Evolutionary conservation across 1,284 basidiomycete genomes (phyloP).

Genomic region (Sphaerobolus stellatus): DNA sequence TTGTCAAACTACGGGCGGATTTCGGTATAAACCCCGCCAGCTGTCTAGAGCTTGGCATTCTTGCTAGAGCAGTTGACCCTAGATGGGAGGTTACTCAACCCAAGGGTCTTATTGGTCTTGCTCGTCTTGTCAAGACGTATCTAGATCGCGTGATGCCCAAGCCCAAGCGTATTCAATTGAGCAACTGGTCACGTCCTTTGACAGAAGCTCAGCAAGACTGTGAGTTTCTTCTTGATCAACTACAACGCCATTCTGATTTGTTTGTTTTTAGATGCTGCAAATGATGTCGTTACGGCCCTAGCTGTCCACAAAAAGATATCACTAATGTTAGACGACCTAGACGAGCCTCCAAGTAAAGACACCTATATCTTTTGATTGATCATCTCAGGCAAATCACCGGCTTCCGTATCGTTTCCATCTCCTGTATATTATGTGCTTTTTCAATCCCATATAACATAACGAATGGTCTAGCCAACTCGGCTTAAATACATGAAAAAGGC

Average conservation of each 20-base stretch:
- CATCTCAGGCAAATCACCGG: too few relatives aligned
- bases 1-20: constrained; percentile 60
- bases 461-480: too few relatives aligned
- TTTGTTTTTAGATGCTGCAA: constrained; percentile 58
- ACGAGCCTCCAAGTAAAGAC: too few relatives aligned
- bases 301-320: too few relatives aligned
- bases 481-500: too few relatives aligned
- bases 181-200: constrained; percentile 64
- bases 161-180: constrained; percentile 51
- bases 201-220: constrained; percentile 53
- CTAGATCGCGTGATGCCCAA: constrained; percentile 52
- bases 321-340: too few relatives aligned
- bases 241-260: constrained; percentile 4
- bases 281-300: constrained; percentile 70
- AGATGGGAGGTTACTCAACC: constrained; percentile 1
- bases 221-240: constrained; percentile 33
- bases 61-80: constrained; percentile 63
- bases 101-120: constrained; percentile 49
- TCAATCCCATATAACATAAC: too few relatives aligned
- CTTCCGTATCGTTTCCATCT: too few relatives aligned
- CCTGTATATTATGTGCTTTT: too few relatives aligned
- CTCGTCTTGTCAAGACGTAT: constrained; percentile 60
- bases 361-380: too few relatives aligned
- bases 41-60: constrained; percentile 65
- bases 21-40: constrained; percentile 48